A percentile compares a stretch with the other conserved stretches of the same genome.
Evolutionary conservation across 169 alveolate genomes (phyloP).

Genomic region (Besnoitia besnoiti): DNA sequence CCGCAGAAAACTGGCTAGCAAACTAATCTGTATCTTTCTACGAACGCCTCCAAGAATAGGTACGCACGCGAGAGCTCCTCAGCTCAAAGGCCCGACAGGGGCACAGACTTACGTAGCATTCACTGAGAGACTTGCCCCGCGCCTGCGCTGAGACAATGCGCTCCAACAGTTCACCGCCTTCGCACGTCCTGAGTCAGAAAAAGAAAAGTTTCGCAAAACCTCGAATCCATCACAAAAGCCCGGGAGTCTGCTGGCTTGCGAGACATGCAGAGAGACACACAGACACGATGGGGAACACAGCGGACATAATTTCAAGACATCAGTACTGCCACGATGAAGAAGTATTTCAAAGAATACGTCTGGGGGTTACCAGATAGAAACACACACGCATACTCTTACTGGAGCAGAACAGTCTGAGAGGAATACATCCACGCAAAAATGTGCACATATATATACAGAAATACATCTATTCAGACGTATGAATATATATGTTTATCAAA

Average conservation of each 20-base stretch:
- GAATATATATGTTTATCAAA: not conserved
- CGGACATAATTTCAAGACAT: no score
- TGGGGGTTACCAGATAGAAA: not conserved
- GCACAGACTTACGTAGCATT: constrained; percentile 48
- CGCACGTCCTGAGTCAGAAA: constrained; percentile 72
- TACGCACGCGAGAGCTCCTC: no score
- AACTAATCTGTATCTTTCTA: no score
- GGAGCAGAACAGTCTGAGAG: not conserved
- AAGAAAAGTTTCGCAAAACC: not conserved
- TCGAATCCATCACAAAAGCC: not conserved
- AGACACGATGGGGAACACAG: no score
- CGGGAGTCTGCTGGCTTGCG: no score
- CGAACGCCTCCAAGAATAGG: no score
- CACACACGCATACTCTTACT: not conserved
- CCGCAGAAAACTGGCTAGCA: no score
- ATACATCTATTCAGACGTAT: not conserved
- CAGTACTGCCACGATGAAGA: no score
- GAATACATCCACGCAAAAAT: not conserved
- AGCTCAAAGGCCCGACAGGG: no score
- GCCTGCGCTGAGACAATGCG: constrained; percentile 81
- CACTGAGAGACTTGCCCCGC: constrained; percentile 47
- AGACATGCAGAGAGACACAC: not conserved
- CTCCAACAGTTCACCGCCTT: constrained; percentile 95
- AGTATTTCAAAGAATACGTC: no score
- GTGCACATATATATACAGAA: constrained; percentile 2